phyloP scores from a whole-genome alignment of 2,329 filamentous ascomycete genomes.

The Fusarium annulatum region DNA sequence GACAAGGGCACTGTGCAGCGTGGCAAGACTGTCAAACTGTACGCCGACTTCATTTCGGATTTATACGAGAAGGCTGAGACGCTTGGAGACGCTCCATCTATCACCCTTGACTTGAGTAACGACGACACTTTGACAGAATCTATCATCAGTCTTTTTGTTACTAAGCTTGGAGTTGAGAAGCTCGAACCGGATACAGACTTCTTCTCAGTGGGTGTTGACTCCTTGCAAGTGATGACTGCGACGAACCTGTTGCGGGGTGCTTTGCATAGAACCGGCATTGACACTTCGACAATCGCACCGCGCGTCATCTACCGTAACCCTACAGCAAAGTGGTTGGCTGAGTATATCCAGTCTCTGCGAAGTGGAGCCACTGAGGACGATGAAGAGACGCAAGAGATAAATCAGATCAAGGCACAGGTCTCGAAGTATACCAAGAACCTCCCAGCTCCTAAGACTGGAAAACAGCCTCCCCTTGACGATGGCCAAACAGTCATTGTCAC shows the following conservation, averaged over 20 bases:
- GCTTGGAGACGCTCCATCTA: rapidly evolving
- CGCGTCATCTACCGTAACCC: background rate
- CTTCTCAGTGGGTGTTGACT: background rate
- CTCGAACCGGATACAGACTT: background rate
- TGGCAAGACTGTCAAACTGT: background rate
- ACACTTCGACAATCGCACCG: rapidly evolving
- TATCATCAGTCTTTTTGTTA: background rate
- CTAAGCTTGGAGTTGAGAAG: background rate
- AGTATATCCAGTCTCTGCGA: background rate
- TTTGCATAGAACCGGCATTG: rapidly evolving
- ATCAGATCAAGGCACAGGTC: background rate
- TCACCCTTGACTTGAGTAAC: background rate
- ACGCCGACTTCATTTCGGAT: background rate
- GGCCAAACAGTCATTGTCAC: background rate
- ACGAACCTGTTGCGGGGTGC: background rate
- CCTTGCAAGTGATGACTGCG: background rate
- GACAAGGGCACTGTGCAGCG: background rate
- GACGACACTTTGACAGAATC: background rate
- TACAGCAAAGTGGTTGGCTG: background rate
- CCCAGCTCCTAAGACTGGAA: rapidly evolving
- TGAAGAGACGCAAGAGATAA: background rate
- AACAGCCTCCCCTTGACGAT: rapidly evolving
- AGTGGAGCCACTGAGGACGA: background rate
- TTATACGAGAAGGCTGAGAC: background rate
- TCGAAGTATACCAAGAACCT: background rate